phyloP scores from a whole-genome alignment of 495 filamentous ascomycete species.

The Penicillium goetzii region DNA sequence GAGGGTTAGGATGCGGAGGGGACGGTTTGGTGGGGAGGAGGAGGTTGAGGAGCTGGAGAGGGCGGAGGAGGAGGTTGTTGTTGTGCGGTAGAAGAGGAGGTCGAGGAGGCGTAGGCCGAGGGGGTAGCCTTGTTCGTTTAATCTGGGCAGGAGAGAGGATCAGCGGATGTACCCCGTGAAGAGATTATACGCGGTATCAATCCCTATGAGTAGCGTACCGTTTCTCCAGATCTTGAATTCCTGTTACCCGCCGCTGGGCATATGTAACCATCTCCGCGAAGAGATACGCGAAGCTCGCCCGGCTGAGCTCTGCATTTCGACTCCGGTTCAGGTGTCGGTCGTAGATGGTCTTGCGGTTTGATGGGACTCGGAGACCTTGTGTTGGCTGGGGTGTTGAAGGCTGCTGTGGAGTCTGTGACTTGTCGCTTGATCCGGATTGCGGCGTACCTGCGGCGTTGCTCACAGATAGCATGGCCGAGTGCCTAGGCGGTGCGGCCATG shows the following conservation, averaged over 20 bases:
- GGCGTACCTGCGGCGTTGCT: slow-evolving; percentile 34
- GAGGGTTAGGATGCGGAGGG: slow-evolving; percentile 85
- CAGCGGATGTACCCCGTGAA: background rate
- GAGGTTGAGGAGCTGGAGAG: slow-evolving; percentile 76
- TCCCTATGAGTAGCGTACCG: slow-evolving; percentile 54
- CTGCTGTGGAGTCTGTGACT: slow-evolving; percentile 34
- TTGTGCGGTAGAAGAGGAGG: slow-evolving; percentile 75
- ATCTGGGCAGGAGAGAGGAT: slow-evolving; percentile 50
- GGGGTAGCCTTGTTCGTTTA: slow-evolving; percentile 94
- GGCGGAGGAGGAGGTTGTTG: slow-evolving; percentile 72
- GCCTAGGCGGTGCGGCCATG: slow-evolving; percentile 45
- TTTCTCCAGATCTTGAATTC: slow-evolving; percentile 91
- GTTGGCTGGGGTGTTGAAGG: slow-evolving; percentile 44
- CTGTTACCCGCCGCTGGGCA: slow-evolving; percentile 85
- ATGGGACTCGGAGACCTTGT: slow-evolving; percentile 86
- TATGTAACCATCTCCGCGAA: slow-evolving; percentile 98
- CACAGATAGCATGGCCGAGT: slow-evolving; percentile 44
- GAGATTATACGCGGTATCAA: background rate
- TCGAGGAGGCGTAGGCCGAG: slow-evolving; percentile 93
- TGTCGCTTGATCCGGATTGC: slow-evolving; percentile 32
- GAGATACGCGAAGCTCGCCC: slow-evolving; percentile 91
- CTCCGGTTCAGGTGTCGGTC: slow-evolving; percentile 90
- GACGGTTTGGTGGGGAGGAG: slow-evolving; percentile 69
- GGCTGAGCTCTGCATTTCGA: slow-evolving; percentile 82
- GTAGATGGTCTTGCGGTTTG: slow-evolving; percentile 96